Conservation (phyloP, 495 filamentous ascomycete species). For the Cudoniella acicularis region DNA sequence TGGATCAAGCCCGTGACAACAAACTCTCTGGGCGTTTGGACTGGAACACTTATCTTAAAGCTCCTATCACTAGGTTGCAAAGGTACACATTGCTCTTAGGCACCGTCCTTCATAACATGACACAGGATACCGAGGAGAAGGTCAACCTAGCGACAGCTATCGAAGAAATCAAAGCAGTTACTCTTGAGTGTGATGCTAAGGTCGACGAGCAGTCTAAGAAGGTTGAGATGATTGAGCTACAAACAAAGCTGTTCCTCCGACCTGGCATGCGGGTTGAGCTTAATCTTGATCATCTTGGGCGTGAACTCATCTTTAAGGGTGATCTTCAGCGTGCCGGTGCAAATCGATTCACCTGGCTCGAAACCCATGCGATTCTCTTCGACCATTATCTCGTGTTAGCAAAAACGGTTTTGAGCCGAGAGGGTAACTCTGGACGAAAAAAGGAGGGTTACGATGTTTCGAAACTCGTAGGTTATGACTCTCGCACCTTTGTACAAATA, state of each 20-base stretch:
- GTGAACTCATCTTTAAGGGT: slow-evolving; percentile 83
- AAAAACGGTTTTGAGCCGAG: slow-evolving; percentile 67
- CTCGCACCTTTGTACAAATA: not conserved
- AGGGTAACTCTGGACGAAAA: slow-evolving; percentile 60
- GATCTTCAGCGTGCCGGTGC: slow-evolving; percentile 86
- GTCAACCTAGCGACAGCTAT: slow-evolving; percentile 78
- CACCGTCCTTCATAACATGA: slow-evolving; percentile 81
- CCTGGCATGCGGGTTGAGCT: slow-evolving; percentile 86
- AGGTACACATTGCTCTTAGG: slow-evolving; percentile 80
- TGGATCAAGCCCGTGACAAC: slow-evolving; percentile 73
- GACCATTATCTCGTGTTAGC: slow-evolving; percentile 95
- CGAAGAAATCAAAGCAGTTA: slow-evolving; percentile 92
- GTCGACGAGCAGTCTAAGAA: slow-evolving; percentile 94
- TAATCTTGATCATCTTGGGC: slow-evolving; percentile 85
- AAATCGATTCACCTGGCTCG: slow-evolving; percentile 84
- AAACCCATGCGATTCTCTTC: slow-evolving; percentile 89
- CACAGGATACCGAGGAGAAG: slow-evolving; percentile 84
- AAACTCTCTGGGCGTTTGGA: slow-evolving; percentile 80
- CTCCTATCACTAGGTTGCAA: slow-evolving; percentile 89
- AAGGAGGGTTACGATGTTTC: slow-evolving; percentile 93
- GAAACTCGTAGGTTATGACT: slow-evolving; percentile 59
- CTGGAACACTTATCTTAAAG: slow-evolving; percentile 93
- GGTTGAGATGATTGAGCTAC: slow-evolving; percentile 84
- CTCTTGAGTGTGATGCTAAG: slow-evolving; percentile 85
- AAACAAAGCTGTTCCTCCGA: slow-evolving; percentile 73